A percentile compares a stretch with the other conserved stretches of the same genome.
Evolutionary conservation across 2,329 filamentous ascomycete species (phyloP).

Genomic region (Aspergillus pseudoviridinutans): DNA sequence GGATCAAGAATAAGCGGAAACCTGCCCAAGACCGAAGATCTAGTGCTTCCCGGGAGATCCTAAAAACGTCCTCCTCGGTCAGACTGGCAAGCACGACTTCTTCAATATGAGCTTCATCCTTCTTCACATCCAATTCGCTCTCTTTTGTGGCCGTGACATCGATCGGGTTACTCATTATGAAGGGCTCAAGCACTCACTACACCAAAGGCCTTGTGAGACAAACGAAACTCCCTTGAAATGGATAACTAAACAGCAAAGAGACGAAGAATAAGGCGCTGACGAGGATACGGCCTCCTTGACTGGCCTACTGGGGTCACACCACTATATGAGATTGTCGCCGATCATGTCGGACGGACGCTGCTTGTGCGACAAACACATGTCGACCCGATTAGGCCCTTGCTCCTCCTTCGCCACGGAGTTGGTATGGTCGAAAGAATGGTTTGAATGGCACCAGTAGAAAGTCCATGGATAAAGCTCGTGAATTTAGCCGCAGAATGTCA

Average conservation of each 20-base stretch:
- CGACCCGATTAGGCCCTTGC: background rate
- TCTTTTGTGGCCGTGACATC: background rate
- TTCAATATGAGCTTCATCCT: slow-evolving; percentile 32
- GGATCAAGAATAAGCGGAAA: slow-evolving; percentile 40
- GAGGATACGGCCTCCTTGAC: background rate
- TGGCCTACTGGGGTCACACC: background rate
- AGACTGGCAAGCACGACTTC: slow-evolving; percentile 45
- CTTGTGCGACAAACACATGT: background rate
- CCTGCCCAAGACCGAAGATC: slow-evolving; percentile 40
- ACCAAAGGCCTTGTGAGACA: background rate
- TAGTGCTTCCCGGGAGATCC: slow-evolving; percentile 41
- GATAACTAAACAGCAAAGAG: background rate
- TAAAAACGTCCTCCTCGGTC: slow-evolving; percentile 45
- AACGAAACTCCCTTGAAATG: background rate
- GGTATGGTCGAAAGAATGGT: background rate
- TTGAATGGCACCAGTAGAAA: background rate
- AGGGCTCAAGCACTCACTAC: background rate
- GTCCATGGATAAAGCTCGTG: background rate
- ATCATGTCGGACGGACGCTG: background rate
- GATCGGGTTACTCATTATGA: background rate
- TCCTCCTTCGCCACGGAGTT: background rate
- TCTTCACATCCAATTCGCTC: slow-evolving; percentile 3
- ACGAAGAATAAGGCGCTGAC: background rate
- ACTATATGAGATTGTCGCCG: background rate
- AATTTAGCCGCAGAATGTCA: background rate